Evolutionary conservation across 2,329 filamentous ascomycete species (phyloP).

Genomic region (Septoria petroselini): DNA sequence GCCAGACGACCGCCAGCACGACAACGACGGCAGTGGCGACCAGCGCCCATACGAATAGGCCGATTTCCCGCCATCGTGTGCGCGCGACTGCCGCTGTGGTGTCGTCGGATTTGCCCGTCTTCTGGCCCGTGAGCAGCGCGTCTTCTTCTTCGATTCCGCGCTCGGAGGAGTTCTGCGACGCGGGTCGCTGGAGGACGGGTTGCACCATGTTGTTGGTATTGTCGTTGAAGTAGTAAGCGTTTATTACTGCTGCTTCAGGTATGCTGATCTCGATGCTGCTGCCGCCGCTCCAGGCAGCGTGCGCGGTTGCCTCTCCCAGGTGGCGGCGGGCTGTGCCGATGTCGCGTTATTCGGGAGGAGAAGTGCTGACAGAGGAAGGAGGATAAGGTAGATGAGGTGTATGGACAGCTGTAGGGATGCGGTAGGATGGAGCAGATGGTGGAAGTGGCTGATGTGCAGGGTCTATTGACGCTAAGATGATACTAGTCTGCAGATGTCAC

Average conservation of each 20-base stretch:
- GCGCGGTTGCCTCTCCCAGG: no score
- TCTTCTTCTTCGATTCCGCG: constrained; percentile 59
- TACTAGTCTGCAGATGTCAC: constrained; percentile 1
- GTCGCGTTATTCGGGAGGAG: no score
- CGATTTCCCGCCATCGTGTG: constrained; percentile 64
- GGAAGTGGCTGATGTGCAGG: neutral
- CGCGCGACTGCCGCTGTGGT: constrained; percentile 36
- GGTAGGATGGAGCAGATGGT: neutral
- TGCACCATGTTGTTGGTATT: constrained; percentile 41
- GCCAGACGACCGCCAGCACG: constrained; percentile 75
- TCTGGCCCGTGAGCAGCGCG: constrained; percentile 58
- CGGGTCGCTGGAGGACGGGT: constrained; percentile 54
- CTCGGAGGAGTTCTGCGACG: constrained; percentile 56
- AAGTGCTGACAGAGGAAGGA: no score
- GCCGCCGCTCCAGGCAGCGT: neutral
- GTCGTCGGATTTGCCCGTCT: constrained; percentile 30
- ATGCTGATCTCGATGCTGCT: neutral
- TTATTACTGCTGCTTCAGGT: neutral
- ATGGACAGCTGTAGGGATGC: neutral
- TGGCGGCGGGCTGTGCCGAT: no score
- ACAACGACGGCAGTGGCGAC: constrained; percentile 76
- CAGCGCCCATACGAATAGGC: constrained; percentile 78
- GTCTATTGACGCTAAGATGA: no score
- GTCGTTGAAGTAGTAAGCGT: no score
- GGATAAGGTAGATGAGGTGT: neutral